Base-by-base conservation (phyloP, 768 basidiomycete genomes). In the Astraeus odoratus region DNA sequence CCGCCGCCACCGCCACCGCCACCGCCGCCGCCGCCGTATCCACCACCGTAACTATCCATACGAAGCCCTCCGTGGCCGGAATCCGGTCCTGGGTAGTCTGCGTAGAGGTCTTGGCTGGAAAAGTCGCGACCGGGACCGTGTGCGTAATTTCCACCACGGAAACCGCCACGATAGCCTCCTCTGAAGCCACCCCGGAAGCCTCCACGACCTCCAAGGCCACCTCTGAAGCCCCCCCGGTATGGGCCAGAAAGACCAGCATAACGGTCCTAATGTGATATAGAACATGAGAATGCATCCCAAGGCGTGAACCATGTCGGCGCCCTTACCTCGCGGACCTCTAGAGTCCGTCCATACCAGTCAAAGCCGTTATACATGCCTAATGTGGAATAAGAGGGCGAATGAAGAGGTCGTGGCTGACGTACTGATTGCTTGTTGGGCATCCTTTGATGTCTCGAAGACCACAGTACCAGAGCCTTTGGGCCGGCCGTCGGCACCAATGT, bases 401-500 rank as follows among this genome's bases (percentile, higher is more conserved):
- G 25, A 9, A 12, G 22, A 18, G 27, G 31, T 10, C 25, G 2
- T 34, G 18, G 34, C 5, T n/a, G 38, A 77, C 87, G 25, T 53
- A 92, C 92, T 80, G 58, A 98, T 94, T 9, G 94, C 94, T 58
- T 90, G 85, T 53, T 80, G 76, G 9, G 95, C 95, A 65, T 95
- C 93, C 56, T 89, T 87, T 12, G 86, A 64, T 2, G 85, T 90
- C 64, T 93, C 90, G 57, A 93, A 97, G 10, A 97, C 88, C 12
- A 98, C 95, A 0, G 92, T 96, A n/a, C 95, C 95, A 42, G 89
- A 95, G 18, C 95, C 95, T 63, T 96, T 95, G 13, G 95, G 93
- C 10, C 83, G 78, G 22, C 94, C 94, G 64, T 96, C 92, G 18
- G 83, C 81, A 48, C 88, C 90, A 46, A 95, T 86, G 54, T 94